phyloP scores from a whole-genome alignment of 805 yeast genomes.

The Candida multigemmis region DNA sequence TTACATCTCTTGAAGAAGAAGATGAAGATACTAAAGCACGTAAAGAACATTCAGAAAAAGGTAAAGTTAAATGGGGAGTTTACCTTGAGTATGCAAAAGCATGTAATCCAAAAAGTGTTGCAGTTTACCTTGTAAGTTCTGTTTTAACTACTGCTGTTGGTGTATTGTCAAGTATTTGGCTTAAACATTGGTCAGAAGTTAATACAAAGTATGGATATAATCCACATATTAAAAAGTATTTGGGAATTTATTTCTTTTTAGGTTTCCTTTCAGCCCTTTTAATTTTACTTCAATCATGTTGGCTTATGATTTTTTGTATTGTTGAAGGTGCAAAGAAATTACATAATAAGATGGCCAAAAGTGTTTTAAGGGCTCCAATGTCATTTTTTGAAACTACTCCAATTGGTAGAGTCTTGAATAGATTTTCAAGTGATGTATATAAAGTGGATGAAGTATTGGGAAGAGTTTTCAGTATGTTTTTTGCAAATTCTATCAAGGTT shows the following conservation, averaged over 20 bases:
- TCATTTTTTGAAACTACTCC: conserved; percentile 94
- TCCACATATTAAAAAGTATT: conserved; percentile 62
- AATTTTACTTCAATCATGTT: conserved; percentile 54
- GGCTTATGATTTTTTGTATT: conserved; percentile 74
- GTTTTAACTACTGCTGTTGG: conserved; percentile 50
- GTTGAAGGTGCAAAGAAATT: conserved; percentile 71
- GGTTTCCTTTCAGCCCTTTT: conserved; percentile 62
- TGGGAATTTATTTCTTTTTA: conserved; percentile 65
- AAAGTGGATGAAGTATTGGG: conserved; percentile 76
- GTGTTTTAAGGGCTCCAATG: conserved; percentile 87
- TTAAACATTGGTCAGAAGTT: conserved; percentile 94
- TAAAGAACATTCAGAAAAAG: conserved; percentile 83
- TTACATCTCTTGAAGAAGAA: conserved; percentile 21
- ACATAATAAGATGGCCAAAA: conserved; percentile 65
- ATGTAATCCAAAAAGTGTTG: conserved; percentile 63
- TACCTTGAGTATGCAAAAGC: conserved; percentile 81
- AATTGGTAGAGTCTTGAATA: conserved; percentile 80
- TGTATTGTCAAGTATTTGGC: conserved; percentile 79
- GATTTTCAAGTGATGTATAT: conserved; percentile 87
- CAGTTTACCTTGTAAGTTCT: conserved; percentile 45
- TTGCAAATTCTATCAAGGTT: conserved; percentile 54
- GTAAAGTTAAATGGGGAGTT: conserved; percentile 84
- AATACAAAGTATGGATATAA: conserved; percentile 63
- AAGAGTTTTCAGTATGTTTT: conserved; percentile 62
- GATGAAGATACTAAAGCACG: conserved; percentile 32